Evolutionary conservation across 2,329 filamentous ascomycete genomes (phyloP).

Genomic region (Pyrenochaeta sp.): DNA sequence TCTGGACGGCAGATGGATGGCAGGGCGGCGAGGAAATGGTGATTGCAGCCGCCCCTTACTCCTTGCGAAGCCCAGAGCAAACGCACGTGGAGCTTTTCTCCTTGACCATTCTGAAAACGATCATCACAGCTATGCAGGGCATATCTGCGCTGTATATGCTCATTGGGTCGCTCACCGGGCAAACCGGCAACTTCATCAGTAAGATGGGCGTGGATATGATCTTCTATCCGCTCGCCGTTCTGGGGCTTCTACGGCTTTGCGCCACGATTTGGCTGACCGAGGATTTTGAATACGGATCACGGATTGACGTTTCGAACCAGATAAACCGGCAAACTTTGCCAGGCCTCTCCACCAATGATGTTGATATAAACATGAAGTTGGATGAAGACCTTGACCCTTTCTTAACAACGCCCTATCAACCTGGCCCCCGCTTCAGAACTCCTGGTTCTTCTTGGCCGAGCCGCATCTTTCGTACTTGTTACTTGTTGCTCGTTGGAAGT

Average conservation of each 20-base stretch:
- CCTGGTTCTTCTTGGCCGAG: conserved; percentile 3
- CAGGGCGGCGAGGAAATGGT: conserved; percentile 41
- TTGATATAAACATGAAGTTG: neutral
- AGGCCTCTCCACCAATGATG: neutral
- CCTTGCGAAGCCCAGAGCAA: conserved; percentile 4
- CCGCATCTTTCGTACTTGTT: conserved; percentile 4
- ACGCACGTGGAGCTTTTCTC: conserved; percentile 13
- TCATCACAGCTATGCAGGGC: conserved; percentile 24
- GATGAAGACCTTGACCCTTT: neutral
- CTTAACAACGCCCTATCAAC: neutral
- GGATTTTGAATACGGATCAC: conserved; percentile 13
- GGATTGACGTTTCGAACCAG: neutral
- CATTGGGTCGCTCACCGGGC: neutral
- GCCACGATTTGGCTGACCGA: conserved; percentile 23
- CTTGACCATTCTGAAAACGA: conserved; percentile 18
- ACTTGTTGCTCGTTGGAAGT: conserved; percentile 4
- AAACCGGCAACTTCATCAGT: neutral
- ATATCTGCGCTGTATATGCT: conserved; percentile 16
- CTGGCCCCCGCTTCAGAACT: neutral
- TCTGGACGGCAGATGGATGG: conserved; percentile 48
- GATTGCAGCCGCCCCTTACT: neutral
- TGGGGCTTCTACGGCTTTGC: conserved; percentile 20
- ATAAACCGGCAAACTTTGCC: neutral
- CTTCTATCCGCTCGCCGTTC: conserved; percentile 19
- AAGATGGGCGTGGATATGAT: conserved; percentile 5